Base-by-base conservation (phyloP, 2,329 filamentous ascomycete species). In the Epicoccum nigrum region DNA sequence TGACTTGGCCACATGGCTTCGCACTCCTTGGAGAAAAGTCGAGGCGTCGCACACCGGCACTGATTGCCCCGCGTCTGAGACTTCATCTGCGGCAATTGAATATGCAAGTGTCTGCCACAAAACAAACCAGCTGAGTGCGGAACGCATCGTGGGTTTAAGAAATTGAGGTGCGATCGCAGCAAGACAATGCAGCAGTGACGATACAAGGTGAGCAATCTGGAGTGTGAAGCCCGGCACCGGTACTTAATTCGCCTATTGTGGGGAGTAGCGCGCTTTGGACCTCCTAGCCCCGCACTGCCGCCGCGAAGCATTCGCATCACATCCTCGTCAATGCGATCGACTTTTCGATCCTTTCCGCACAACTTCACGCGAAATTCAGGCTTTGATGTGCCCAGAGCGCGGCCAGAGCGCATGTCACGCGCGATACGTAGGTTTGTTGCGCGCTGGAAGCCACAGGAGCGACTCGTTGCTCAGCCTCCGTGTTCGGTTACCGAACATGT, bases 21-120 rank as follows among this genome's bases (percentile, higher is more conserved):
- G 30, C 6, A 58, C 42, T 7, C 51, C 40, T 17, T 52, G 16
- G 3, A 30, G 25, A 37, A 57, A 55, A 5, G 35, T 34, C 20
- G 51, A 56, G 25, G 45, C 32, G n/a, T 32, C 19, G 33, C 59
- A 62, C 45, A 21, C 16, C 13, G 45, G 42, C 12, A 41, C 16
- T 33, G 20, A 39, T 20, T 42, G 40, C 20, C 40, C 21, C n/a
- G 31, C 12, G 12, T 19, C 27, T 19, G 42, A 28, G 6, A 33
- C 5, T 17, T 30, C 7, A 7, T 32, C 25, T 16, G 34, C 45
- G 7, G 17, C 15, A 1, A 30, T 30, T 15, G 32, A 30, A 4
- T 6, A 7, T 5, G 20, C 20, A n/a, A 33, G 13, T 7, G 20
- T 20, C 9, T 31, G 23, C 20, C 28, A 25, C 19, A 46, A 28